phyloP scores from a whole-genome alignment of 495 filamentous ascomycete species.

The Daldinia concentrica region DNA sequence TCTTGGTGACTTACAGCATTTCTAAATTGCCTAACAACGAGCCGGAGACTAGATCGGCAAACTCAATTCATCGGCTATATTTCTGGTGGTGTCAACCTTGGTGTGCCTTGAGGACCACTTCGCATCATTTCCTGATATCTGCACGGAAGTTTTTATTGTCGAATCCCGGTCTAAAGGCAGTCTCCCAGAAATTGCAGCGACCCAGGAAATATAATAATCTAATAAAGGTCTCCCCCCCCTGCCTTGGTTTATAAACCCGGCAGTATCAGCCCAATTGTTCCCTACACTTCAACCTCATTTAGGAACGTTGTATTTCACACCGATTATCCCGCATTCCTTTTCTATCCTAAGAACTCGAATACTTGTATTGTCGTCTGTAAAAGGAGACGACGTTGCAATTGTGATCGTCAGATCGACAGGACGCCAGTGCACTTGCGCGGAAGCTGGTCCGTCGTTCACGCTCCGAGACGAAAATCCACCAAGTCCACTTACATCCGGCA shows the following conservation, averaged over 20 bases:
- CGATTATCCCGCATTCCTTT: slow-evolving; percentile 26
- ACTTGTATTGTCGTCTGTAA: slow-evolving; percentile 11
- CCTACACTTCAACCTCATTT: slow-evolving; percentile 19
- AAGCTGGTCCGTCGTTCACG: slow-evolving; percentile 24
- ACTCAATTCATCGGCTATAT: slow-evolving; percentile 39
- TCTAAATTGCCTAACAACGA: slow-evolving; percentile 19
- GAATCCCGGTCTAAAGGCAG: slow-evolving; percentile 9
- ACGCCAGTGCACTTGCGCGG: slow-evolving; percentile 24
- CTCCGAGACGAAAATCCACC: slow-evolving; percentile 29
- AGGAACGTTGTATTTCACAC: slow-evolving; percentile 21
- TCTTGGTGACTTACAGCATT: slow-evolving; percentile 16
- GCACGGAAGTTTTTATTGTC: slow-evolving; percentile 28
- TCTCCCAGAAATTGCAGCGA: slow-evolving; percentile 23
- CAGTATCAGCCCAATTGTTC: slow-evolving; percentile 13
- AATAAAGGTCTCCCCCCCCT: slow-evolving; percentile 25
- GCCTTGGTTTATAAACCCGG: slow-evolving; percentile 27
- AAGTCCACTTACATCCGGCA: slow-evolving; percentile 35
- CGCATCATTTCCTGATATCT: slow-evolving; percentile 36
- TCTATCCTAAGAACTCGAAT: background rate
- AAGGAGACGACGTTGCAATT: slow-evolving; percentile 38
- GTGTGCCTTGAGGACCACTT: slow-evolving; percentile 10
- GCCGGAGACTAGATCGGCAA: slow-evolving; percentile 26
- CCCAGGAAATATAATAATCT: slow-evolving; percentile 39
- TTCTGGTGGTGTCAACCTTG: slow-evolving; percentile 28
- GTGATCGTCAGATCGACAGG: slow-evolving; percentile 47